Evolutionary conservation across 1,284 basidiomycete genomes (phyloP).

Genomic region (Bjerkandera adusta): DNA sequence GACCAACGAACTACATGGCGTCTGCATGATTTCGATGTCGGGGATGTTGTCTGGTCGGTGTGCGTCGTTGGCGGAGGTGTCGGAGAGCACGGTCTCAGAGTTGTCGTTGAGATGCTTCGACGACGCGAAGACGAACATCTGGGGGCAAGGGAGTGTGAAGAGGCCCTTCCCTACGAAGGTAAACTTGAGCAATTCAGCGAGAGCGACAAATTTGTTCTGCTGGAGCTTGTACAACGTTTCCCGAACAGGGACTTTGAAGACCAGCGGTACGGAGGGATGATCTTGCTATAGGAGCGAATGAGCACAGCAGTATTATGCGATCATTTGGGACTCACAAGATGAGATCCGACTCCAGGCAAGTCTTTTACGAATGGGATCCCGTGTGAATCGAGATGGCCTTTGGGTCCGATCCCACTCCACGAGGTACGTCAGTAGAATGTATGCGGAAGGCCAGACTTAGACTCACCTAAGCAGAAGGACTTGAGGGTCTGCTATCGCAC

Average conservation of each 20-base stretch:
- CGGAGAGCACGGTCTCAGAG: background rate
- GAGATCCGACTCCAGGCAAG: conserved; percentile 29
- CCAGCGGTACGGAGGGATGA: conserved; percentile 23
- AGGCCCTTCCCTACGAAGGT: conserved; percentile 25
- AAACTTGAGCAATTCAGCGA: conserved; percentile 22
- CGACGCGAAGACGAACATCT: conserved; percentile 21
- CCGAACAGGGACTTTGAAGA: conserved; percentile 21
- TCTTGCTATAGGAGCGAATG: conserved; percentile 24
- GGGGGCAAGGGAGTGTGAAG: conserved; percentile 21
- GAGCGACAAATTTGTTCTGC: background rate
- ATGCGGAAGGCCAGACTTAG: background rate
- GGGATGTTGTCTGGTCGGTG: conserved; percentile 12
- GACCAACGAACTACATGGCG: background rate
- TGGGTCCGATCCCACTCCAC: conserved; percentile 26
- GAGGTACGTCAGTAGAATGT: background rate
- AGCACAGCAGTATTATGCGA: background rate
- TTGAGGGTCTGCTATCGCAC: conserved; percentile 27
- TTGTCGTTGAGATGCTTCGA: conserved; percentile 7
- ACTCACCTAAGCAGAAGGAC: conserved; percentile 28
- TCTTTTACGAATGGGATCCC: conserved; percentile 27
- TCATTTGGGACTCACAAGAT: conserved; percentile 17
- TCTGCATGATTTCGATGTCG: conserved; percentile 29
- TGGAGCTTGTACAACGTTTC: conserved; percentile 18
- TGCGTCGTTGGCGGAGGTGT: background rate
- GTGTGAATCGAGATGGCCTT: conserved; percentile 23